Conservation (phyloP, 352 stramenopile species). For the Pythium sukuiense region DNA sequence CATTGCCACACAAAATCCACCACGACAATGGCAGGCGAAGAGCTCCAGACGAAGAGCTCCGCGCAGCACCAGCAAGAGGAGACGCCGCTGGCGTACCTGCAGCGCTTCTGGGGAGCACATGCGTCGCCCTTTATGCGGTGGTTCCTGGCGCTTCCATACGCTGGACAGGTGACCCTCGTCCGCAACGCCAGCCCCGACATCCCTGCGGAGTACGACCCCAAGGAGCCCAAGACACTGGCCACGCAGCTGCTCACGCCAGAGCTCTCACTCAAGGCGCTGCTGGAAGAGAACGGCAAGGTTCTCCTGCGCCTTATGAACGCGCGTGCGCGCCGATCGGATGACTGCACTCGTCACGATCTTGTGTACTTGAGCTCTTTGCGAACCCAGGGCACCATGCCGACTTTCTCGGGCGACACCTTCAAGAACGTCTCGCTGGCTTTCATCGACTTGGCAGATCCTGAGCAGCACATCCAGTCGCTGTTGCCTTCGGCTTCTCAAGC, state of each 20-base stretch:
- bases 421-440: conserved; percentile 74
- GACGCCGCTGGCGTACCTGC: conserved; percentile 53
- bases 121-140: conserved; percentile 82
- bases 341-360: conserved; percentile 77
- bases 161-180: conserved; percentile 70
- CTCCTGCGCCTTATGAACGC: conserved; percentile 77
- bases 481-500: conserved; percentile 59
- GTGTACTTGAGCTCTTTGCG: conserved; percentile 68
- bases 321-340: conserved; percentile 59
- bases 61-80: conserved; percentile 26
- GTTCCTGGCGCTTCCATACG: conserved; percentile 77
- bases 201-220: conserved; percentile 56
- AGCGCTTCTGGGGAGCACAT: conserved; percentile 74
- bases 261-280: conserved; percentile 63
- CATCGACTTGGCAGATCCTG: conserved; percentile 68
- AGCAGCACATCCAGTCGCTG: conserved; percentile 79
- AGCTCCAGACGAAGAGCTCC: conserved; percentile 3
- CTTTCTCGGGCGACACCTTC: conserved; percentile 84
- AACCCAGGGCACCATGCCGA: conserved; percentile 68
- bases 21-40: conserved; percentile 24
- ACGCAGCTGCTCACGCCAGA: conserved; percentile 75
- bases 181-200: conserved; percentile 83
- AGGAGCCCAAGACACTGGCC: conserved; percentile 43
- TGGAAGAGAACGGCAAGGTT: conserved; percentile 81
- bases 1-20: neutral